A percentile compares a stretch with the other conserved stretches of the same genome.
These are phyloP conservation scores for Pleomassaria siparia DNA, from an alignment of 2,329 filamentous ascomycete genomes.

Conservation along the genomic window DNA sequence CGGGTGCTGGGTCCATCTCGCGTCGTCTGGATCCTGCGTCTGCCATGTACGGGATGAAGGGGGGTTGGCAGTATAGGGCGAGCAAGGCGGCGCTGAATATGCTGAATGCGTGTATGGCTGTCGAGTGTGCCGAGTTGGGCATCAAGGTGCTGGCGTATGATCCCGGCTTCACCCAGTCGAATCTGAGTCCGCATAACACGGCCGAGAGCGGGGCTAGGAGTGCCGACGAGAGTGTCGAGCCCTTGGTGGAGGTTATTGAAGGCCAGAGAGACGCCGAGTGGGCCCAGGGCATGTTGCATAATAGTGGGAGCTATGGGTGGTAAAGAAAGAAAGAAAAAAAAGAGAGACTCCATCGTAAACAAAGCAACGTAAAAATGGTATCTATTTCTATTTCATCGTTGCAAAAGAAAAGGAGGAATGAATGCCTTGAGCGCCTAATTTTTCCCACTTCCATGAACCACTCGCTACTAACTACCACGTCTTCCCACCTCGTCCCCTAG, in stretches of 20 bases:
- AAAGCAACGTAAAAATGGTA: too few species aligned
- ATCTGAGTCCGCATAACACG: conserved; percentile 28
- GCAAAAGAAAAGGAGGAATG: too few species aligned
- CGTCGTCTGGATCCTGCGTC: conserved; percentile 22
- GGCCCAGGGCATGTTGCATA: conserved; percentile 10
- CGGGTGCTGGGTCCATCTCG: conserved; percentile 32
- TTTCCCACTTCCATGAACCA: neutral
- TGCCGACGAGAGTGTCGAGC: conserved; percentile 28
- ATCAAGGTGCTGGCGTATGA: conserved; percentile 40
- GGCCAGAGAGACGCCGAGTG: conserved; percentile 33
- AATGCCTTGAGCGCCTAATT: neutral
- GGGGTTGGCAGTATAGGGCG: conserved; percentile 28
- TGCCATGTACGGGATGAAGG: conserved; percentile 18
- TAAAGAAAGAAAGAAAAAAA: too few species aligned
- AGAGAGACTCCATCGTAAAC: too few species aligned
- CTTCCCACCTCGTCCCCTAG: neutral
- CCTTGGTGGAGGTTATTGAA: conserved; percentile 38
- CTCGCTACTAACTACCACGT: neutral
- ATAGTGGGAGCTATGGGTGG: conserved; percentile 7
- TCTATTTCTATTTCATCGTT: too few species aligned
- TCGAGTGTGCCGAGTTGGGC: conserved; percentile 26
- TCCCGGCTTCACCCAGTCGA: conserved; percentile 38
- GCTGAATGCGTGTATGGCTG: conserved; percentile 33
- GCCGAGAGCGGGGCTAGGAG: conserved; percentile 37
- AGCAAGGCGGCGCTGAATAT: conserved; percentile 43